phyloP scores from a whole-genome alignment of 805 yeast genomes.

The Wickerhamomyces mucosus region DNA sequence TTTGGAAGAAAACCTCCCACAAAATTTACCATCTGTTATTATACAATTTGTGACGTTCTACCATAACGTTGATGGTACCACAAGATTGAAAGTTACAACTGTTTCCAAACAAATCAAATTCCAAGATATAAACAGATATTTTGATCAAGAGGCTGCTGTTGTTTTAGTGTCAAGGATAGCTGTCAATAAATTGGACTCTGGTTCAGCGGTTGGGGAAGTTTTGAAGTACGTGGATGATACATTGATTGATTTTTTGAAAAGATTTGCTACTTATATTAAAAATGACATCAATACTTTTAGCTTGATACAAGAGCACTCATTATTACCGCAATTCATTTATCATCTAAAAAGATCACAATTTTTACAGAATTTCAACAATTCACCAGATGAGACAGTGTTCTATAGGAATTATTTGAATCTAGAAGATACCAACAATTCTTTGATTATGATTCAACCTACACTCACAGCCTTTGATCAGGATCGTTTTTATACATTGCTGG shows the following conservation, averaged over 20 bases:
- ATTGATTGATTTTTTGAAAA: slow-evolving; percentile 36
- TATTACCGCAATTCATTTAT: slow-evolving; percentile 60
- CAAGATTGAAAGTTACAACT: slow-evolving; percentile 60
- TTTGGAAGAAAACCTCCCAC: slow-evolving; percentile 17
- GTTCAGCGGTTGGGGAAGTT: slow-evolving; percentile 31
- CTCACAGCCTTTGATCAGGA: slow-evolving; percentile 42
- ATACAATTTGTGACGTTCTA: slow-evolving; percentile 52
- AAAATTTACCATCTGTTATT: slow-evolving; percentile 16
- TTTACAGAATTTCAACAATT: slow-evolving; percentile 55
- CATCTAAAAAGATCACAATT: slow-evolving; percentile 60
- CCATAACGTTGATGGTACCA: slow-evolving; percentile 50
- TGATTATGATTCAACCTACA: slow-evolving; percentile 65
- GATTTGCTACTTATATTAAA: slow-evolving; percentile 38
- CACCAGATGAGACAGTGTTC: slow-evolving; percentile 66
- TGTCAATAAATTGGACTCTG: slow-evolving; percentile 23
- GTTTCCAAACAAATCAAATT: slow-evolving; percentile 49
- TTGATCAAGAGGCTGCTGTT: slow-evolving; percentile 65
- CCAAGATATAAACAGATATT: slow-evolving; percentile 44
- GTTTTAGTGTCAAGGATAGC: slow-evolving; percentile 51
- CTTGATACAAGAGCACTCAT: slow-evolving; percentile 37
- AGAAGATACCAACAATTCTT: slow-evolving; percentile 51
- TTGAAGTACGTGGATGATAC: slow-evolving; percentile 40
- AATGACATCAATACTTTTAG: slow-evolving; percentile 40
- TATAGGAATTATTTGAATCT: slow-evolving; percentile 52
- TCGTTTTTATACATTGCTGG: too few relatives aligned